Evolutionary conservation across 495 filamentous ascomycete species (phyloP), one percentile per base, ranked within the genome.

Genomic region (Aspergillus bridgeri): DNA sequence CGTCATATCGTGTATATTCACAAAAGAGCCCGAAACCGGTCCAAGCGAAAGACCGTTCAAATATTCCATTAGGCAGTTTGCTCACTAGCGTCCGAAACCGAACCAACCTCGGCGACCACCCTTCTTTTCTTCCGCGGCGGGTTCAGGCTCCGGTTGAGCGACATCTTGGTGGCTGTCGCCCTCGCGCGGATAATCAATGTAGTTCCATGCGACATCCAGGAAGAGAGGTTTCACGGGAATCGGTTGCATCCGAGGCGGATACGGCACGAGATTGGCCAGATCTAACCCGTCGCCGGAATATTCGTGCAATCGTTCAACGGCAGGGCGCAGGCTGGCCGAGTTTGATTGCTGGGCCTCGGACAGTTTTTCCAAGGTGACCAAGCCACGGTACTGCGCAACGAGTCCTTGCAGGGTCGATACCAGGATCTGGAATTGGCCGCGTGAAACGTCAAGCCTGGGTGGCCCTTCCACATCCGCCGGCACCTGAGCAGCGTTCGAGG

Each of bases 201-300:
- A 99, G 69, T 98, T 99, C 89, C 91, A 98, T 17, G 94, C 94
- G 13, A 96, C 89, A 69, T 99, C 94, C 47, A 98, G 82, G 79
- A 97, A 98, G 17, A 99, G 71, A 17, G 94, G 95, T 72, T 99
- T 99, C 17, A 97, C 91, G 0, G 94, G 92, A 42, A 97, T 83
- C 0, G 89, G 83, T 55, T 89, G 83, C 53, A 96, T 75, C 61
- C 83, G 83, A 0, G 94, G 93, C 5, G 94, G 95, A 68, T 91
- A 97, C 0, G 82, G 81, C 18, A 96, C 94, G 27, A 99, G 79
- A 56, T 94, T 89, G 15, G 76, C 75, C 43, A 96, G 80, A 65
- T 96, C 85, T 2, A 90, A 77, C 21, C 79, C 79, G 8, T 81
- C 80, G 6, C 77, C 66, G 3, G 89, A 86, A 64, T 90, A 98